Evolutionary conservation across 1,139 yeast genomes (phyloP).

Genomic region (Spathaspora sp.): DNA sequence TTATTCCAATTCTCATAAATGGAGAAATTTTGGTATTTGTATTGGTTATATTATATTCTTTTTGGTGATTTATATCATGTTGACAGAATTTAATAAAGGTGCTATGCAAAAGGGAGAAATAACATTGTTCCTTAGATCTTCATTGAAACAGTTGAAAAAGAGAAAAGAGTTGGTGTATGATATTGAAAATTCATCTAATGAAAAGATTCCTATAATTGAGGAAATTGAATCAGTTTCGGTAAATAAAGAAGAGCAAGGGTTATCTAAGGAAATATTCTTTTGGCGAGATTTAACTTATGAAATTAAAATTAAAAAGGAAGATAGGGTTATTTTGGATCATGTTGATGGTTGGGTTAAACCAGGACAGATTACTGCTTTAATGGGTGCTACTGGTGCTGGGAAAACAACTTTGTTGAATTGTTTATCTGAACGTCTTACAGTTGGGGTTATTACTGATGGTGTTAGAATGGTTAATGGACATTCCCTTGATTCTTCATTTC

Average conservation of each 20-base stretch:
- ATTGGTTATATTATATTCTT: conserved; percentile 58
- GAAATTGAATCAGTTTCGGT: too few relatives aligned
- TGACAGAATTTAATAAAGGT: conserved; percentile 70
- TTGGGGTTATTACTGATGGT: conserved; percentile 37
- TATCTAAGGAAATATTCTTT: conserved; percentile 55
- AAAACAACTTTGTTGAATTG: conserved; percentile 35
- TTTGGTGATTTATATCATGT: conserved; percentile 51
- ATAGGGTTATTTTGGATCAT: conserved; percentile 62
- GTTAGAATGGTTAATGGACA: conserved; percentile 39
- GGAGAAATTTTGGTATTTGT: conserved; percentile 84
- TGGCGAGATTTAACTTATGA: conserved; percentile 80
- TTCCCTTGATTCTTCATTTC: conserved; percentile 32
- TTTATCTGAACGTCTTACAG: conserved; percentile 34
- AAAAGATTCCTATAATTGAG: too few relatives aligned
- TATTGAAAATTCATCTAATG: conserved; percentile 6
- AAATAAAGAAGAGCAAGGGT: conserved; percentile 3
- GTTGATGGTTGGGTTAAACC: conserved; percentile 66
- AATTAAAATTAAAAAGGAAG: conserved; percentile 62
- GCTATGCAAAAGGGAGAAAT: conserved; percentile 86
- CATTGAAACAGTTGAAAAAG: conserved; percentile 14
- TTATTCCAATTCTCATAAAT: conserved; percentile 61
- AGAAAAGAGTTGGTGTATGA: conserved; percentile 9
- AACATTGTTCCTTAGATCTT: conserved; percentile 64
- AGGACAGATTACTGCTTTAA: conserved; percentile 32
- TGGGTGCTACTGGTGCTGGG: conserved; percentile 40